Evolutionary conservation across 257 asterid species (phyloP).

Genomic region (Rauvolfia tetraphylla): DNA sequence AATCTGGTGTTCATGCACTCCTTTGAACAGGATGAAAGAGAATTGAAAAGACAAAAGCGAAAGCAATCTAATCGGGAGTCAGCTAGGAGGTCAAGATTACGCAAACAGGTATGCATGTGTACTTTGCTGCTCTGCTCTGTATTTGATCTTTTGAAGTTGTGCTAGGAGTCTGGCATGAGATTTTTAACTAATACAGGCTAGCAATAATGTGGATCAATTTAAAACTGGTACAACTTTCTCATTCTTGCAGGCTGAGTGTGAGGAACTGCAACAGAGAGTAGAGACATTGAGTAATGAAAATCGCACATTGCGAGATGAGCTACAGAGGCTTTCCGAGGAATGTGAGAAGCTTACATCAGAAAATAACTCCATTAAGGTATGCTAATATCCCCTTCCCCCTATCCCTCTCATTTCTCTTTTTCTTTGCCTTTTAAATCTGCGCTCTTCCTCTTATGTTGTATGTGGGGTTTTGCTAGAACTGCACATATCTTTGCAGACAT

Average conservation of each 20-base stretch:
- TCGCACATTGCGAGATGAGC: conserved; percentile 56
- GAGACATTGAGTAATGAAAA: conserved; percentile 66
- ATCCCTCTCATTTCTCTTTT: neutral
- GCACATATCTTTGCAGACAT: neutral
- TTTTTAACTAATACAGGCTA: neutral
- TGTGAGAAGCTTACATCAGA: conserved; percentile 73
- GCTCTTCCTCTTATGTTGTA: neutral
- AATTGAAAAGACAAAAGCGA: conserved; percentile 86
- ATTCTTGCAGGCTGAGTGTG: conserved; percentile 70
- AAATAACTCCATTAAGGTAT: conserved; percentile 62
- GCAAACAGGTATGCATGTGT: conserved; percentile 66
- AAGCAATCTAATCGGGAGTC: conserved; percentile 98
- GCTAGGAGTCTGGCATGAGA: neutral
- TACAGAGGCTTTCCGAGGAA: conserved; percentile 74
- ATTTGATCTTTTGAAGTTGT: neutral
- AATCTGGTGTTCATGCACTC: conserved; percentile 11
- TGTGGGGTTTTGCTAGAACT: neutral
- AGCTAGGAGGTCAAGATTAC: conserved; percentile 93
- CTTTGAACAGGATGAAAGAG: conserved; percentile 76
- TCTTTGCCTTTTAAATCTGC: neutral
- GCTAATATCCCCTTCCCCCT: neutral
- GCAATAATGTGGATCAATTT: neutral
- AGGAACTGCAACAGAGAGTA: conserved; percentile 74
- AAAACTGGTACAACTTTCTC: neutral
- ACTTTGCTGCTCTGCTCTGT: neutral